A percentile compares a stretch with the other conserved stretches of the same genome.
phyloP scores from a whole-genome alignment of 2,329 filamentous ascomycete species.

The Calonectria naviculata region DNA sequence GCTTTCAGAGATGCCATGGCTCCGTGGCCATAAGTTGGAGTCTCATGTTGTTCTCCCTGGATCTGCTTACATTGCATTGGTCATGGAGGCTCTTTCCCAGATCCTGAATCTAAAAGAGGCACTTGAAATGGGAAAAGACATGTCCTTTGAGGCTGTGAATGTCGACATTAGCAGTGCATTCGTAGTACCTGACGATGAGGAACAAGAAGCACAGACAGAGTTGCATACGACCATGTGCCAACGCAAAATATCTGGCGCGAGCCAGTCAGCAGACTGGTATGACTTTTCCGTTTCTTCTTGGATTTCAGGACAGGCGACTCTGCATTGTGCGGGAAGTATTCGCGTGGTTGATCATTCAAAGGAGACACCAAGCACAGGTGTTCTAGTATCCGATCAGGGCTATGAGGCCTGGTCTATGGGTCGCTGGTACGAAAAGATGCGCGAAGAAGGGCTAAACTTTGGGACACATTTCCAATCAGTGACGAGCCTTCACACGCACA shows the following conservation, averaged over 20 bases:
- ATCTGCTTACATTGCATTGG: not conserved
- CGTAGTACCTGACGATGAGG: not conserved
- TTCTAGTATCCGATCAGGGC: not conserved
- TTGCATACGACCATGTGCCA: not conserved
- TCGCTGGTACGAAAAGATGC: not conserved
- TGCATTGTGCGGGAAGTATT: not conserved
- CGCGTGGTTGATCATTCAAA: not conserved
- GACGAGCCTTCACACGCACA: not conserved
- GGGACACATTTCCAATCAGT: not conserved
- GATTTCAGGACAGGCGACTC: not conserved
- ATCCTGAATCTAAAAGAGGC: not conserved
- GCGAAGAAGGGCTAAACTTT: conserved; percentile 1
- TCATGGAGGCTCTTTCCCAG: not conserved
- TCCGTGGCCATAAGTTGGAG: not conserved
- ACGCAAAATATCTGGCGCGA: not conserved
- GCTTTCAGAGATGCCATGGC: not conserved
- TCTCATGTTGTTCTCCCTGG: not conserved
- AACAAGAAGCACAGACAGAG: not conserved
- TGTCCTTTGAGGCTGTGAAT: not conserved
- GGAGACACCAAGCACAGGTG: not conserved
- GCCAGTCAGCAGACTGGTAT: not conserved
- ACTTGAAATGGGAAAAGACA: not conserved
- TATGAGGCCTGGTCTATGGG: not conserved
- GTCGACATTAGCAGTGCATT: not conserved
- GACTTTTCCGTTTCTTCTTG: not conserved